Base-by-base conservation (phyloP, 2,329 filamentous ascomycete species). In the Cercospora sojina region DNA sequence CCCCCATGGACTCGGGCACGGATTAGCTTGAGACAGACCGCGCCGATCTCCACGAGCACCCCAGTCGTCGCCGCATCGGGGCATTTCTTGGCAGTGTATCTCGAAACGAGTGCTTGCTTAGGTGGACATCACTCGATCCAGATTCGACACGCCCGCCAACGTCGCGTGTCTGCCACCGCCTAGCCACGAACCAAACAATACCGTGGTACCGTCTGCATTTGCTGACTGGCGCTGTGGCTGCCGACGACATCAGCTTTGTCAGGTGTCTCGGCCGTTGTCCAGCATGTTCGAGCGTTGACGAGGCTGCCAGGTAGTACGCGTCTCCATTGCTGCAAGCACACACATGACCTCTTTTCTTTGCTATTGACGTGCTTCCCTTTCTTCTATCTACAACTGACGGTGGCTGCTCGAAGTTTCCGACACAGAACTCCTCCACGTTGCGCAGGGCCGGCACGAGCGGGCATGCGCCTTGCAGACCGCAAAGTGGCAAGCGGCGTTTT, bases 301-400 rank as follows among this genome's bases (percentile, higher is more conserved):
- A 60, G 58, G 38, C 58, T 60, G 25, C 57, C 58, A 60, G 58
- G 58, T 49, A 60, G 58, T 60, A 60, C 58, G 58, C 58, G 58
- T 60, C 32, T 59, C 20, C 58, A 32, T 29, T 31, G 58, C 35
- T 29, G 58, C 38, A 10, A 49, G 38, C 38, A 35, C 35, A 20
- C 53, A 49, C 32, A 47, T 41, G 35, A 29, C 38, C 27, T 23
- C n/a, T 29, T 43, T 32, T 49, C 25, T 47, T 32, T 43, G 13
- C 35, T 43, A 43, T 31, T 13, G 16, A 43, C 38, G 12, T 49
- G 32, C 56, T 38, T 35, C 32, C 25, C 56, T n/a, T n/a, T n/a
- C 31, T 16, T 25, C 32, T 12, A 27, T 3, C n/a, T 20, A 10
- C 56, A 20, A 12, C 56, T 59, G 56, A 59, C 20, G 1, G 23